Evolutionary conservation across 2,329 filamentous ascomycete genomes (phyloP).

Genomic region (Botrytis deweyae): DNA sequence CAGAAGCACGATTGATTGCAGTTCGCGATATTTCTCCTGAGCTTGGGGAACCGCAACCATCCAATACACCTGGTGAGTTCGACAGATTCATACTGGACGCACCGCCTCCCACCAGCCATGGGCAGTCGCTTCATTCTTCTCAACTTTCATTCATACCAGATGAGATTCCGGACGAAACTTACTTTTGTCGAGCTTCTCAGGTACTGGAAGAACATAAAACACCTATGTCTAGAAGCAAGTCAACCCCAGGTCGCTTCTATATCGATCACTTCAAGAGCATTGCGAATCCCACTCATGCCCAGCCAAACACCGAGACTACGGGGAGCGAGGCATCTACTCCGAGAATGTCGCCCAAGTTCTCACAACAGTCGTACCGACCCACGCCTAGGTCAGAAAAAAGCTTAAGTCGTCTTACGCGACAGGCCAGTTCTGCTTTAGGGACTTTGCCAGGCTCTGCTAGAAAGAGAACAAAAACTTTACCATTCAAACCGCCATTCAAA

Average conservation of each 20-base stretch:
- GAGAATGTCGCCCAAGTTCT: background rate
- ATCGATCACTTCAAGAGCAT: too few relatives aligned
- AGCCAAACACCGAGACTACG: background rate
- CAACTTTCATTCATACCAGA: constrained; percentile 18
- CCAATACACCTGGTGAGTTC: background rate
- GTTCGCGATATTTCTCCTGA: background rate
- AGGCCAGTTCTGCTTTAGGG: constrained; percentile 14
- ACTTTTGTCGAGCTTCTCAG: constrained; percentile 24
- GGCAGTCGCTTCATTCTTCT: constrained; percentile 12
- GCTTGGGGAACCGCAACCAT: constrained; percentile 4
- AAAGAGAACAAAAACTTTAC: constrained; percentile 17
- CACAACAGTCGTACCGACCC: constrained; percentile 3
- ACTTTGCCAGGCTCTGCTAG: constrained; percentile 14
- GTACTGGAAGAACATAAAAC: background rate
- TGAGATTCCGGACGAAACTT: constrained; percentile 5
- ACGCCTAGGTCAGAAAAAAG: constrained; percentile 6
- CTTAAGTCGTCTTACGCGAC: constrained; percentile 16
- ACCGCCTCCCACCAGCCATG: background rate
- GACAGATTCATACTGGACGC: background rate
- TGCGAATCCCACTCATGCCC: background rate
- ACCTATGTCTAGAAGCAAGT: constrained; percentile 12
- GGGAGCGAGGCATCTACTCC: background rate
- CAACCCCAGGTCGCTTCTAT: constrained; percentile 12
- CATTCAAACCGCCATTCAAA: constrained; percentile 20
- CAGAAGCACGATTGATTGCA: background rate